phyloP scores from a whole-genome alignment of 1,284 basidiomycete genomes.

The Apiotrichum montevideense region DNA sequence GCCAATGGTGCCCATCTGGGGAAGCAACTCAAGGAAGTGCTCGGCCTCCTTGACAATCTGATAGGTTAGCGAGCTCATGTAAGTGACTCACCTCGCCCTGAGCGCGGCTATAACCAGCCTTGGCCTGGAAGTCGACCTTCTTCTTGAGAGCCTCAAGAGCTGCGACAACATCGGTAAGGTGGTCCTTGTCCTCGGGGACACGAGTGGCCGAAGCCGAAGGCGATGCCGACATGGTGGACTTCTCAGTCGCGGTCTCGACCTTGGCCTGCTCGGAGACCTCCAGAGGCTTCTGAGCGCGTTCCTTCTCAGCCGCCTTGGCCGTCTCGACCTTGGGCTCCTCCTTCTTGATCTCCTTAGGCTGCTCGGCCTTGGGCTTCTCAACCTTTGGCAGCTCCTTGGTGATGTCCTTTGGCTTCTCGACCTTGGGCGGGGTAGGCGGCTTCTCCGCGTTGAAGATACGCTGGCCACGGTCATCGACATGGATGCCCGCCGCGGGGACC shows the following conservation, averaged over 20 bases:
- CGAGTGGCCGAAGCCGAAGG: background rate
- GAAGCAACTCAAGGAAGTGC: slow-evolving; percentile 18
- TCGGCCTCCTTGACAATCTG: slow-evolving; percentile 9
- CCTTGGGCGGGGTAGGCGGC: background rate
- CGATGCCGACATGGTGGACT: background rate
- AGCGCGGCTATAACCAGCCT: slow-evolving; percentile 22
- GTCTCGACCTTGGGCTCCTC: background rate
- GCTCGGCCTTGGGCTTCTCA: background rate
- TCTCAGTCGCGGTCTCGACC: background rate
- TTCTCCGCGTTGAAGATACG: slow-evolving; percentile 5
- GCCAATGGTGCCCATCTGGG: slow-evolving; percentile 20
- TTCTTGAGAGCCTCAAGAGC: slow-evolving; percentile 20
- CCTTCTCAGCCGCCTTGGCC: background rate
- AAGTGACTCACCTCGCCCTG: slow-evolving; percentile 26
- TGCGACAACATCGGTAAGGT: background rate
- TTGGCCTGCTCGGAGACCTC: background rate
- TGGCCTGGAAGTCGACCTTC: slow-evolving; percentile 30
- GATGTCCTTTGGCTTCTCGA: slow-evolving; percentile 7
- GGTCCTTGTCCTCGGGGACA: background rate
- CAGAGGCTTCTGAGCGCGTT: too few species aligned
- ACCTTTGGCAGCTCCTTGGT: slow-evolving; percentile 3
- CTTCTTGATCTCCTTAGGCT: too few species aligned
- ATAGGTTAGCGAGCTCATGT: too few species aligned
- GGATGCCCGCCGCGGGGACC: slow-evolving; percentile 18
- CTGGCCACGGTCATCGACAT: slow-evolving; percentile 10